Evolutionary conservation across 2,329 filamentous ascomycete genomes (phyloP).

Genomic region (Penicillium hesseltinei): DNA sequence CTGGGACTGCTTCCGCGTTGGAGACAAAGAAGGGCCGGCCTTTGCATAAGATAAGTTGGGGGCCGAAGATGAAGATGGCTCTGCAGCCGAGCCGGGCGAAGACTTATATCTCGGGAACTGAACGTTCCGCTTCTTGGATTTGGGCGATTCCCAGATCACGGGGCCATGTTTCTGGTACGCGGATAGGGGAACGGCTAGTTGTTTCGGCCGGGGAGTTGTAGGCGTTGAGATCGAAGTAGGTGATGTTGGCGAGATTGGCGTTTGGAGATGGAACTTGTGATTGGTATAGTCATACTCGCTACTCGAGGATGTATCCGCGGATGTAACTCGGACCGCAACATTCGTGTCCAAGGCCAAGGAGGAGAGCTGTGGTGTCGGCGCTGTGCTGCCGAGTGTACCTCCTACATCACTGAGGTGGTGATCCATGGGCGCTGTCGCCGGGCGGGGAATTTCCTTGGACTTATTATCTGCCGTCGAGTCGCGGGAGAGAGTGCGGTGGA

Average conservation of each 20-base stretch:
- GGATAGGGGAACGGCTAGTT: slow-evolving; percentile 35
- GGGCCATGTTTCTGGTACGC: slow-evolving; percentile 40
- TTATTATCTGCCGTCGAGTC: slow-evolving; percentile 23
- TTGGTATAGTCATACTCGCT: slow-evolving; percentile 7
- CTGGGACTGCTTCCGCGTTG: slow-evolving; percentile 24
- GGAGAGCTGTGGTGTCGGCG: not conserved
- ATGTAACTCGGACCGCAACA: not conserved
- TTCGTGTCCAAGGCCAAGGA: not conserved
- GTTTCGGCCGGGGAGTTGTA: slow-evolving; percentile 20
- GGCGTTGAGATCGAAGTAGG: slow-evolving; percentile 7
- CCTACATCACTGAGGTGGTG: not conserved
- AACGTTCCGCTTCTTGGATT: slow-evolving; percentile 26
- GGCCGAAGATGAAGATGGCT: slow-evolving; percentile 4
- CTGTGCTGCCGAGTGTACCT: not conserved
- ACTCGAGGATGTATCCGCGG: not conserved
- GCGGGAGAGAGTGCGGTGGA: slow-evolving; percentile 32
- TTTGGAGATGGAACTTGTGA: slow-evolving; percentile 4
- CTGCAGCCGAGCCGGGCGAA: not conserved
- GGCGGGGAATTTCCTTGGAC: slow-evolving; percentile 13
- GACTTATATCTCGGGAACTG: slow-evolving; percentile 19
- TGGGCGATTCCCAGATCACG: slow-evolving; percentile 34
- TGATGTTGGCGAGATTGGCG: slow-evolving; percentile 1
- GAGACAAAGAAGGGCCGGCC: slow-evolving; percentile 19
- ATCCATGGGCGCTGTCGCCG: slow-evolving; percentile 13
- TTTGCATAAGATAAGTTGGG: slow-evolving; percentile 6